A percentile compares a stretch with the other conserved stretches of the same genome.
Evolutionary conservation across 2,329 filamentous ascomycete genomes (phyloP).

Genomic region (Trichoderma pleuroti): DNA sequence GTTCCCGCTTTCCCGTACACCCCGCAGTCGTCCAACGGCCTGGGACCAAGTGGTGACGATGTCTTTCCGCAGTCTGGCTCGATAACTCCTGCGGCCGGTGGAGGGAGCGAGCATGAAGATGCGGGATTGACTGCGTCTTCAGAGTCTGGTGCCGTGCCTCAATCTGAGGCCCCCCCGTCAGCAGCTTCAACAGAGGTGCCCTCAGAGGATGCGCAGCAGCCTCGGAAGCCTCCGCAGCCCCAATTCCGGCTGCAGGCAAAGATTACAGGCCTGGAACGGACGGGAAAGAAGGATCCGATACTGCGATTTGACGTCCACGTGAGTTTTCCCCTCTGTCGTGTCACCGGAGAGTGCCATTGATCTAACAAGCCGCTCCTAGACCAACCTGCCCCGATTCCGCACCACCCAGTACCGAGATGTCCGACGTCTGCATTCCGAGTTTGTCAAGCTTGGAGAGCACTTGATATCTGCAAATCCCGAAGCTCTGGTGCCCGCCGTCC

Average conservation of each 20-base stretch:
- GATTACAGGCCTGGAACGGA: constrained; percentile 88
- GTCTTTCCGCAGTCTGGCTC: constrained; percentile 46
- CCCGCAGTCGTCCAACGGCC: constrained; percentile 43
- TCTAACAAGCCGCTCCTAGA: constrained; percentile 51
- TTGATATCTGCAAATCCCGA: constrained; percentile 97
- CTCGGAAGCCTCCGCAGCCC: constrained; percentile 58
- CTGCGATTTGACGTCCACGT: constrained; percentile 96
- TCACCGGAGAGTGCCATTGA: background rate
- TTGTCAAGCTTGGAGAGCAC: constrained; percentile 92
- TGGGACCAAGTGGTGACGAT: constrained; percentile 38
- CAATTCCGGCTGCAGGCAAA: constrained; percentile 88
- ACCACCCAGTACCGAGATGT: constrained; percentile 98
- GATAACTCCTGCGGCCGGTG: constrained; percentile 44
- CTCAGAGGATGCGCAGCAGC: constrained; percentile 42
- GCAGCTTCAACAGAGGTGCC: constrained; percentile 24
- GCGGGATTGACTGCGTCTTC: constrained; percentile 24
- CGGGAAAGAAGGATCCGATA: constrained; percentile 92
- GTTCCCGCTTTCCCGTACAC: constrained; percentile 44
- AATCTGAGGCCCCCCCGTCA: constrained; percentile 27
- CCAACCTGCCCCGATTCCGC: constrained; percentile 95
- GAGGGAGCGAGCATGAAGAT: constrained; percentile 39
- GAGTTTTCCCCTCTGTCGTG: constrained; percentile 28
- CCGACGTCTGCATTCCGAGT: constrained; percentile 90
- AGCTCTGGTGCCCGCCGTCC: constrained; percentile 88
- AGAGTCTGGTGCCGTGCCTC: constrained; percentile 24